Evolutionary conservation across 1,284 basidiomycete species (phyloP), one percentile per base, ranked within the genome.

Genomic region (Sporisorium scitamineum): DNA sequence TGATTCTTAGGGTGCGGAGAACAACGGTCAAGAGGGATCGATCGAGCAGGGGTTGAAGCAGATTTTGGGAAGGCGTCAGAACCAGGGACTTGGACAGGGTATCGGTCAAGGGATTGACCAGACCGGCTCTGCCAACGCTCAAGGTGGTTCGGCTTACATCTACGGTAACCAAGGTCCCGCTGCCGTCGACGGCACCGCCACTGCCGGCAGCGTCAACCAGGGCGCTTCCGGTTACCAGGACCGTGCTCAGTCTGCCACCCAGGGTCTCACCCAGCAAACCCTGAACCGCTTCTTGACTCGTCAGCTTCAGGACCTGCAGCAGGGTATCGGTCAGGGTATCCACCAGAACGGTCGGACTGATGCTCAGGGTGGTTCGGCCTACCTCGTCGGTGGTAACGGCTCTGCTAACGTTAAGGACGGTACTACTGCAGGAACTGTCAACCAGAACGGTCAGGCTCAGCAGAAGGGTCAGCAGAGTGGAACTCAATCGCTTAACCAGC

Each of bases 251-350:
- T 70, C 68, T 39, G 69, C 69, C 29, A 70, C 62, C 20, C 69
- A 70, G 51, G 62, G 54, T 39, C 37, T 59, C 4, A 52, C 48
- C 26, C 58, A 60, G 54, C 26, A 55, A 42, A 48, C 54, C 9
- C 51, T 60, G 48, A 70, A 70, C 69, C 58, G 54, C 47, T 70
- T 70, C 54, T 48, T 51, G 11, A 53, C 51, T 45, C 65, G 65
- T 53, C 61, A 61, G 57, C 47, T 56, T 47, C 61, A 63, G 61
- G 27, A 56, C 52, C 61, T 57, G n/a, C 29, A 45, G 41, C 69
- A 70, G 58, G 69, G 69, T 29, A 70, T 70, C 54, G 31, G 27
- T 54, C 69, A 70, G 62, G 69, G 69, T 9, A 65, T 70, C 55
- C 44, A 57, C 54, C 69, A 70, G 62, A 58, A 61, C 48, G 69